Evolutionary conservation across 2,329 filamentous ascomycete genomes (phyloP).

Genomic region (Botryotinia narcissicola): DNA sequence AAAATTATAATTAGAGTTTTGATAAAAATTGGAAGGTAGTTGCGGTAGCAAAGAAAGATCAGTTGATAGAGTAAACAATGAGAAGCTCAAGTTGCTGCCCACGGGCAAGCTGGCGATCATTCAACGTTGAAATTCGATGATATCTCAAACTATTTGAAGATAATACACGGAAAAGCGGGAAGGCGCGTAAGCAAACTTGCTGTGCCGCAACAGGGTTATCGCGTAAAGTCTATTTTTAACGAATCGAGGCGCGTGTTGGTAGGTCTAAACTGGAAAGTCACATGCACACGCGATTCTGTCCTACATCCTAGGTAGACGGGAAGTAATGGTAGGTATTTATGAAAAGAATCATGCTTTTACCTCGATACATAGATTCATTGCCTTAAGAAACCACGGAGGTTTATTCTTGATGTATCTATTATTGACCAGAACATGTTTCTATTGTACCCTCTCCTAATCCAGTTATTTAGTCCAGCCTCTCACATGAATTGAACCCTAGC

Average conservation of each 20-base stretch:
- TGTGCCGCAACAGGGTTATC: background rate
- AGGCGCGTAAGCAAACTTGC: background rate
- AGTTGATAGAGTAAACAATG: background rate
- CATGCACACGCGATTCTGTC: slow-evolving; percentile 1
- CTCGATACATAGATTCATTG: background rate
- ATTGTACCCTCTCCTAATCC: background rate
- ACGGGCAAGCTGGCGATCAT: no score
- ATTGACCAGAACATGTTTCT: background rate
- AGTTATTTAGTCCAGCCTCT: background rate
- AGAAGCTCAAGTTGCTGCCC: no score
- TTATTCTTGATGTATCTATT: background rate
- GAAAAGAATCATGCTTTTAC: background rate
- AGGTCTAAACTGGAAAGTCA: background rate
- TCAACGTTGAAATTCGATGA: no score
- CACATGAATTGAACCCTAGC: background rate
- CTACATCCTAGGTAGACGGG: no score
- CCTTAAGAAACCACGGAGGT: background rate
- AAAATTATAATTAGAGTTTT: background rate
- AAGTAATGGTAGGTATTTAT: no score
- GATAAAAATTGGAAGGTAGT: background rate
- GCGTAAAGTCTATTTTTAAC: background rate
- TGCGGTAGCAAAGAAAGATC: background rate
- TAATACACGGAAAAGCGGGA: background rate
- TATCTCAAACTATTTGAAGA: background rate
- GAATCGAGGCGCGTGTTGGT: background rate